Evolutionary conservation across 2,329 filamentous ascomycete genomes (phyloP).

Genomic region (Penicillium verrucosum): DNA sequence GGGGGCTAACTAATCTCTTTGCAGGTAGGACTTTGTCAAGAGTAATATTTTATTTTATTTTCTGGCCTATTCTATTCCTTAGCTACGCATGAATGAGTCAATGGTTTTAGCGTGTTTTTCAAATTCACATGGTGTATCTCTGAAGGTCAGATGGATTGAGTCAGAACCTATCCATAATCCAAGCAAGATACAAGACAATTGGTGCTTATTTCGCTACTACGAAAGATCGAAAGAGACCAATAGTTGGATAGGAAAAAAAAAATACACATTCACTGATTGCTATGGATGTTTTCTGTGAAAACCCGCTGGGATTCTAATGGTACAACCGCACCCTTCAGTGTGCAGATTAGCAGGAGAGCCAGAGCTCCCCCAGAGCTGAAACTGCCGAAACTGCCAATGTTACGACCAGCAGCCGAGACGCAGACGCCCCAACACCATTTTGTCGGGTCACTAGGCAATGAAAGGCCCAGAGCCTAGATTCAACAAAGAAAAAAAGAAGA

Average conservation of each 20-base stretch:
- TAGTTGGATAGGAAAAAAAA: neutral
- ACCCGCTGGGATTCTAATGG: slow-evolving; percentile 12
- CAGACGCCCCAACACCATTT: slow-evolving; percentile 10
- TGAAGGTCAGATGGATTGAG: neutral
- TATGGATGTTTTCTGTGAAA: slow-evolving; percentile 20
- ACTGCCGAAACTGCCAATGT: slow-evolving; percentile 9
- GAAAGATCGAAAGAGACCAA: neutral
- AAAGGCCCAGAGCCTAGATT: slow-evolving; percentile 4
- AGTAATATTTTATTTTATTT: neutral
- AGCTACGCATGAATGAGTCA: neutral
- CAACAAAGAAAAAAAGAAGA: neutral
- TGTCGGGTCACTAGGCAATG: slow-evolving; percentile 1
- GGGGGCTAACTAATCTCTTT: neutral
- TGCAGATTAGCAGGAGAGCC: slow-evolving; percentile 9
- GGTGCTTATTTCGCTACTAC: neutral
- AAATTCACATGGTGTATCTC: neutral
- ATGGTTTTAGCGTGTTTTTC: neutral
- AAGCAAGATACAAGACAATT: neutral
- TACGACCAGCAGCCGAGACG: slow-evolving; percentile 18
- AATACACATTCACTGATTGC: slow-evolving; percentile 14
- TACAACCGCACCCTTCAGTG: slow-evolving; percentile 12
- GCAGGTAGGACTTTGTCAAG: neutral
- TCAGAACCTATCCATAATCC: neutral
- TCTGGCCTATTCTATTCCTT: neutral
- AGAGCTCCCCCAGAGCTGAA: neutral